Percentiles rank a stretch among this genome's conserved stretches.
Evolutionary conservation across 2,329 filamentous ascomycete species (phyloP).

Genomic region (Cryphonectria naterciae): DNA sequence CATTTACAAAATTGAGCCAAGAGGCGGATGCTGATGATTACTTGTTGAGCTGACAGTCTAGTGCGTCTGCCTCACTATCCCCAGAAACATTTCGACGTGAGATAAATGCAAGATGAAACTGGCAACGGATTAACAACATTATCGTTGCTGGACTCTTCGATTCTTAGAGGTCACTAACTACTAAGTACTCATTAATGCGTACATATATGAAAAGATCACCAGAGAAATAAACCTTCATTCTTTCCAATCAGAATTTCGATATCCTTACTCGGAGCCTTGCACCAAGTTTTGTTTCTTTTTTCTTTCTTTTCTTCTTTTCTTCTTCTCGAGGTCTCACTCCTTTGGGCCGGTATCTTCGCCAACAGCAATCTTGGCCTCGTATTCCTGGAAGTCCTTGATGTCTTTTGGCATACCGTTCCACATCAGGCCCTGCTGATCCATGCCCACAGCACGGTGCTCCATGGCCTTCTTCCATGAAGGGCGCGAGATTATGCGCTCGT

Average conservation of each 20-base stretch:
- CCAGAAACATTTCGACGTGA: background rate
- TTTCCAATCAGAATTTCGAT: too few species aligned
- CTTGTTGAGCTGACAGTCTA: background rate
- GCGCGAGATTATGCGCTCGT: slow-evolving; percentile 40
- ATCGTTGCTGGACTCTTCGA: too few species aligned
- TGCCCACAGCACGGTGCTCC: slow-evolving; percentile 31
- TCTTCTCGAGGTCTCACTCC: too few species aligned
- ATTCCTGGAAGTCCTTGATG: slow-evolving; percentile 12
- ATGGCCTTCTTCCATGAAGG: slow-evolving; percentile 41
- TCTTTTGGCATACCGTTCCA: slow-evolving; percentile 23
- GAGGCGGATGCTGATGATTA: background rate
- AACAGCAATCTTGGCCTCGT: slow-evolving; percentile 33
- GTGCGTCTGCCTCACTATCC: background rate
- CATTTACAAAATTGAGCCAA: too few species aligned
- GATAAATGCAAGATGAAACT: background rate
- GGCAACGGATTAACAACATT: too few species aligned
- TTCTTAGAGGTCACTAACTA: too few species aligned
- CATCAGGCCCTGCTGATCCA: slow-evolving; percentile 32
- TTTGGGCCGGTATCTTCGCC: slow-evolving; percentile 8
- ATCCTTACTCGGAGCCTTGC: too few species aligned
- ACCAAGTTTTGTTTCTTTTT: too few species aligned
- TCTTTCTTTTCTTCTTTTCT: too few species aligned
- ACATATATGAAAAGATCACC: background rate
- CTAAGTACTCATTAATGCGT: background rate
- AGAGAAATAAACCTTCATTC: too few species aligned